phyloP scores from a whole-genome alignment of 345 rosid genomes.

The Euclidium syriacum region DNA sequence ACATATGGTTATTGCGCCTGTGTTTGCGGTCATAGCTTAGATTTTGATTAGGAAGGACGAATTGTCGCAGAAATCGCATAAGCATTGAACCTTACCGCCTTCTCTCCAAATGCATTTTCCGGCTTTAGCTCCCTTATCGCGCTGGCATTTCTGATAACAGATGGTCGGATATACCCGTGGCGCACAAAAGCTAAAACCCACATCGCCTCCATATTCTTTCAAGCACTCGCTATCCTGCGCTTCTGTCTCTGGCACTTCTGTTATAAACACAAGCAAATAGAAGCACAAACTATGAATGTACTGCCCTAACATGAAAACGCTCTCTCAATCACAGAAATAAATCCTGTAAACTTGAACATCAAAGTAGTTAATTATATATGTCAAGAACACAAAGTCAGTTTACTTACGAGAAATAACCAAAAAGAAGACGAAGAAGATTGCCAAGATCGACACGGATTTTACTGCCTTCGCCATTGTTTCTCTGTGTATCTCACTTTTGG shows the following conservation, averaged over 20 bases:
- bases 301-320: background rate
- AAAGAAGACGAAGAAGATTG: background rate
- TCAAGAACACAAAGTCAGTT: background rate
- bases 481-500: background rate
- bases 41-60: too few species aligned
- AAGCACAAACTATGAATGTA: background rate
- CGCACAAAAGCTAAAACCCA: background rate
- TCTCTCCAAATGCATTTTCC: background rate
- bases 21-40: too few species aligned
- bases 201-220: background rate
- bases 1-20: too few species aligned
- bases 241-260: background rate
- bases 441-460: background rate
- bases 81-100: too few species aligned
- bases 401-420: background rate
- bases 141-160: background rate
- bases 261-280: background rate
- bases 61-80: too few species aligned
- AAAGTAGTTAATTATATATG: background rate
- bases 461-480: background rate
- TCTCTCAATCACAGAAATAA: too few species aligned
- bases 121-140: background rate
- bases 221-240: background rate
- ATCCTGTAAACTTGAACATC: background rate
- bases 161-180: background rate